phyloP scores from a whole-genome alignment of 495 filamentous ascomycete species.

The Tuber magnatum region DNA sequence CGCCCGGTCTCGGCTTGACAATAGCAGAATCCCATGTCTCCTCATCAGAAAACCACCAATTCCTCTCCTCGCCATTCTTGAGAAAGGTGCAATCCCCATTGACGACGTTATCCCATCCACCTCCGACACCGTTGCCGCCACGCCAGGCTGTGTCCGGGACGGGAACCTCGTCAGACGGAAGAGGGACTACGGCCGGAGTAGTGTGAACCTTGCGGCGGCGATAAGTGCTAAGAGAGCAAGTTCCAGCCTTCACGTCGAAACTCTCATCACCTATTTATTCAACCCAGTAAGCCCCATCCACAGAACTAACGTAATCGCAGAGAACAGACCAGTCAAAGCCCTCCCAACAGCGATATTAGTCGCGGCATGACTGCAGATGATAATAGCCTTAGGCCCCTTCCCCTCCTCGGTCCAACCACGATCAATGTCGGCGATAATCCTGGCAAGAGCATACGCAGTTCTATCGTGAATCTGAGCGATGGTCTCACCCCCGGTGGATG shows the following conservation, averaged over 20 bases:
- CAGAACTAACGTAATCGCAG: slow-evolving; percentile 41
- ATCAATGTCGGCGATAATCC: slow-evolving; percentile 67
- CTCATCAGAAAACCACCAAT: slow-evolving; percentile 41
- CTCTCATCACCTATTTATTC: slow-evolving; percentile 47
- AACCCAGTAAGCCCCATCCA: slow-evolving; percentile 51
- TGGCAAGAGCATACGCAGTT: slow-evolving; percentile 59
- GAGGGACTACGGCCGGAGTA: slow-evolving; percentile 37
- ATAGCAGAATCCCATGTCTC: slow-evolving; percentile 37
- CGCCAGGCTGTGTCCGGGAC: slow-evolving; percentile 53
- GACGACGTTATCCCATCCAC: slow-evolving; percentile 69
- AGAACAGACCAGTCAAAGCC: slow-evolving; percentile 52
- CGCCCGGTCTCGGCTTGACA: background rate
- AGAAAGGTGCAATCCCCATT: slow-evolving; percentile 82
- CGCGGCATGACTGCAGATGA: slow-evolving; percentile 89
- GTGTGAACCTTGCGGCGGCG: slow-evolving; percentile 35
- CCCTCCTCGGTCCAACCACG: slow-evolving; percentile 48
- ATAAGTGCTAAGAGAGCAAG: slow-evolving; percentile 68
- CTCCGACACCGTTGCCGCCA: slow-evolving; percentile 59
- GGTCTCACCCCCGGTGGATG: slow-evolving; percentile 65
- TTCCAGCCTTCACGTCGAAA: slow-evolving; percentile 82
- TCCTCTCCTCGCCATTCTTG: slow-evolving; percentile 68
- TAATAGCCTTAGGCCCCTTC: slow-evolving; percentile 47
- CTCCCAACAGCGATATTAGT: slow-evolving; percentile 77
- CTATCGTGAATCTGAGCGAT: slow-evolving; percentile 73
- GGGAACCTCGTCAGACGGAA: slow-evolving; percentile 19